phyloP scores from a whole-genome alignment of 2,329 filamentous ascomycete species.

The Neocatenulostroma microsporum region DNA sequence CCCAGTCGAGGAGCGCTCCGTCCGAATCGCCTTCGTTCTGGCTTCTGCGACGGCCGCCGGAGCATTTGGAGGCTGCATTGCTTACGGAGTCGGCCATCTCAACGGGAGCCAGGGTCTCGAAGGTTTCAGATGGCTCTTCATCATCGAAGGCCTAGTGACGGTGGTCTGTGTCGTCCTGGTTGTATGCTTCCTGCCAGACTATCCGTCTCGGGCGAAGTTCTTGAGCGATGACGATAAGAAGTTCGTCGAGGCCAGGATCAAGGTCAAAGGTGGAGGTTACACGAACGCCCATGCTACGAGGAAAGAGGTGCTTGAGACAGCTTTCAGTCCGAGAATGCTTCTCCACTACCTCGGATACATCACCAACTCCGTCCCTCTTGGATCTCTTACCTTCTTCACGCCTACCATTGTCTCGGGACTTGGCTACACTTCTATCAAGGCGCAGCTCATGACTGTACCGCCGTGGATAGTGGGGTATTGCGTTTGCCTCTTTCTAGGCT shows the following conservation, averaged over 20 bases:
- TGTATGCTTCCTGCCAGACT: slow-evolving; percentile 23
- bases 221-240: slow-evolving; percentile 22
- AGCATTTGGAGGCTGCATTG: slow-evolving; percentile 49
- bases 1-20: slow-evolving; percentile 47
- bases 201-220: slow-evolving; percentile 23
- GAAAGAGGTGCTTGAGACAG: slow-evolving; percentile 32
- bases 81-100: slow-evolving; percentile 56
- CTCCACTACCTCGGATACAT: slow-evolving; percentile 33
- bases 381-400: too few relatives aligned
- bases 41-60: slow-evolving; percentile 49
- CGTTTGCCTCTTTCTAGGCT: slow-evolving; percentile 23
- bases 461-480: slow-evolving; percentile 30
- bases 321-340: slow-evolving; percentile 32
- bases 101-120: slow-evolving; percentile 31
- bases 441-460: slow-evolving; percentile 30
- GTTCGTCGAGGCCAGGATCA: slow-evolving; percentile 21
- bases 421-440: too few relatives aligned
- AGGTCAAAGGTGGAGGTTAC: slow-evolving; percentile 30
- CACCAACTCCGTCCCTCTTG: too few relatives aligned
- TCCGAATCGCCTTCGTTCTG: slow-evolving; percentile 50
- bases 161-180: slow-evolving; percentile 21
- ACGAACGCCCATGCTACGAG: slow-evolving; percentile 30
- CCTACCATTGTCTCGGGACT: too few relatives aligned
- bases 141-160: slow-evolving; percentile 22
- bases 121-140: slow-evolving; percentile 39